These are phyloP conservation scores for Hanseniaspora nectarophila DNA, from an alignment of 805 yeast species.

Conservation along the genomic window DNA sequence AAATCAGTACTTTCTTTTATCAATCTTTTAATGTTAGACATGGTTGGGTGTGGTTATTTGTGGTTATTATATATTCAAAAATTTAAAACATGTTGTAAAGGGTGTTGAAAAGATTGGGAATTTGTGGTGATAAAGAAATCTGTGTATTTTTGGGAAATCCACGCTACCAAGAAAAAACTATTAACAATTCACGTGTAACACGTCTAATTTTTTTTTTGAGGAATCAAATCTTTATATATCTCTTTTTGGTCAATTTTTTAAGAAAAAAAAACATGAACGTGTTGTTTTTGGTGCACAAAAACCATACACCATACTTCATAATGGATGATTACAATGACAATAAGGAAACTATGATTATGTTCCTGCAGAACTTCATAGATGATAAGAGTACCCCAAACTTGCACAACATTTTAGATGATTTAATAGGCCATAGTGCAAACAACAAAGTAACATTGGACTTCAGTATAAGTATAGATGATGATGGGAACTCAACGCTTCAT, in stretches of 20 bases:
- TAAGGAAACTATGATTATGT: slow-evolving; percentile 14
- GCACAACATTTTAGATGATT: neutral
- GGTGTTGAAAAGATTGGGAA: too few species aligned
- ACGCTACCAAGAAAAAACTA: too few species aligned
- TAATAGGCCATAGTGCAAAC: slow-evolving; percentile 17
- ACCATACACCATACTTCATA: neutral
- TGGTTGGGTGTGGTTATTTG: neutral
- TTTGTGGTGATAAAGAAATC: too few species aligned
- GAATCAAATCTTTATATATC: neutral
- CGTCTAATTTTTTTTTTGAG: too few species aligned
- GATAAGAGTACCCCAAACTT: slow-evolving; percentile 13
- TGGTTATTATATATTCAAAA: too few species aligned
- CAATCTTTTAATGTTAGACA: neutral
- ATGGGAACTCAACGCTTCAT: slow-evolving; percentile 87
- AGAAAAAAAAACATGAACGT: too few species aligned
- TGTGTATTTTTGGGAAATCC: too few species aligned
- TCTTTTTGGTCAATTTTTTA: neutral
- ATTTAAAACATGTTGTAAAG: too few species aligned
- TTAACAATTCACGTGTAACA: neutral
- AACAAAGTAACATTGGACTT: slow-evolving; percentile 36
- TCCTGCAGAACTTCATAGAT: slow-evolving; percentile 15
- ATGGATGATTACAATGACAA: neutral
- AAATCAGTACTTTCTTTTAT: slow-evolving; percentile 8
- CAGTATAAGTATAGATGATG: slow-evolving; percentile 82
- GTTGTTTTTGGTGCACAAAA: too few species aligned